These are phyloP conservation scores for Plasmopara muralis DNA, from an alignment of 352 stramenopile genomes.

Conservation along the genomic window DNA sequence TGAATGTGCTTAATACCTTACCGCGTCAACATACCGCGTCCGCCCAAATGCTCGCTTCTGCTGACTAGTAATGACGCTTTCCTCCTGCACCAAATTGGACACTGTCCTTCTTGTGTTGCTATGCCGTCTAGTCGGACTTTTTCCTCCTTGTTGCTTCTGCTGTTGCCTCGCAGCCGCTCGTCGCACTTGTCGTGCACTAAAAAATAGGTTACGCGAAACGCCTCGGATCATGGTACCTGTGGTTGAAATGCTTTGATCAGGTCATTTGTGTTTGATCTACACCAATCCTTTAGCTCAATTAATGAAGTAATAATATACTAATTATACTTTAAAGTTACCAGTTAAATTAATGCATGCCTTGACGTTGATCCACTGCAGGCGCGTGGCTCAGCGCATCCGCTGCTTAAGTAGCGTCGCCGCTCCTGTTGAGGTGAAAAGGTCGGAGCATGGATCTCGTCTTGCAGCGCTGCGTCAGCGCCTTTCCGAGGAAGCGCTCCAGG, in stretches of 20 bases:
- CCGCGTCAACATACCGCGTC: conserved; percentile 23
- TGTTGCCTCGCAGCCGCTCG: conserved; percentile 25
- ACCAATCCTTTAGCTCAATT: too few relatives aligned
- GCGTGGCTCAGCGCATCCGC: conserved; percentile 9
- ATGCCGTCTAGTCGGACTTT: not conserved
- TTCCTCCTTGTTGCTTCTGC: conserved; percentile 9
- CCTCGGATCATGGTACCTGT: conserved; percentile 41
- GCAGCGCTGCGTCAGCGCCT: conserved; percentile 56
- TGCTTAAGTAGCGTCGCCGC: conserved; percentile 30
- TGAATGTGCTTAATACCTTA: conserved; percentile 10
- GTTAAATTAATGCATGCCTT: conserved; percentile 18
- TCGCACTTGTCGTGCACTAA: conserved; percentile 44
- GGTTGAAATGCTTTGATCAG: not conserved
- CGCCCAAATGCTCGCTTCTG: conserved; percentile 51
- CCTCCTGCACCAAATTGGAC: conserved; percentile 26
- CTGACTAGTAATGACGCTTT: conserved; percentile 40
- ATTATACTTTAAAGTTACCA: conserved; percentile 1
- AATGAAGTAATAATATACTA: too few relatives aligned
- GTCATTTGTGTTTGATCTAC: too few relatives aligned
- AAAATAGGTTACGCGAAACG: conserved; percentile 37
- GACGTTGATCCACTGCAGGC: conserved; percentile 9
- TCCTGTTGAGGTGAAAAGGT: conserved; percentile 59
- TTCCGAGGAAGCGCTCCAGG: conserved; percentile 47
- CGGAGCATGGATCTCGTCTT: conserved; percentile 54
- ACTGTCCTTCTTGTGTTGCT: conserved; percentile 13